phyloP scores from a whole-genome alignment of 1,284 basidiomycete species.

The Moesziomyces sp. region DNA sequence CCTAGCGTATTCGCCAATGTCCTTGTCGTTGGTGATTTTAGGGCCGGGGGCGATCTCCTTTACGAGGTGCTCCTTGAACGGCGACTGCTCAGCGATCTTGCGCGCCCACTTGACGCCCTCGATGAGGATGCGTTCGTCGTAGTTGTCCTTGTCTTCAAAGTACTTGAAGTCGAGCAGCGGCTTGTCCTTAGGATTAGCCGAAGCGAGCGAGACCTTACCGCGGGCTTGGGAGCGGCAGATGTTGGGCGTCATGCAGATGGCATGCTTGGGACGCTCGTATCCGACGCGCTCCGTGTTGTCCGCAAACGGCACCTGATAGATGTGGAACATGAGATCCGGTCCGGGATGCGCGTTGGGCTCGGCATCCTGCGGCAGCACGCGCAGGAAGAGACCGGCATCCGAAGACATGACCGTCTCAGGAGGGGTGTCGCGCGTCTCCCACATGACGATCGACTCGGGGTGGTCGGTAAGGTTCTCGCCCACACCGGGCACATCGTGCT shows the following conservation, averaged over 20 bases:
- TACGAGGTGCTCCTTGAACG: constrained; percentile 68
- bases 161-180: constrained; percentile 72
- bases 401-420: constrained; percentile 68
- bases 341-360: constrained; percentile 61
- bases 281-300: constrained; percentile 67
- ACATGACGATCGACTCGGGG: constrained; percentile 67
- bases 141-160: constrained; percentile 70
- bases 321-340: constrained; percentile 68
- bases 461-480: constrained; percentile 73
- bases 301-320: constrained; percentile 65
- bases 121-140: constrained; percentile 71
- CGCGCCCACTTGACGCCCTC: constrained; percentile 72
- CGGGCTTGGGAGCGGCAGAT: constrained; percentile 69
- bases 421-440: constrained; percentile 66
- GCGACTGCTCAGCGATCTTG: constrained; percentile 69
- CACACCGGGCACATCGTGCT: constrained; percentile 71
- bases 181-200: constrained; percentile 69
- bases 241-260: constrained; percentile 69
- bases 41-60: constrained; percentile 69
- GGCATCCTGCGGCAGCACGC: constrained; percentile 51
- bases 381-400: constrained; percentile 67
- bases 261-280: constrained; percentile 65
- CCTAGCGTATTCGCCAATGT: constrained; percentile 64
- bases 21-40: constrained; percentile 62
- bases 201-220: constrained; percentile 68